Conservation (phyloP, 2,329 filamentous ascomycete genomes). For the Phoma sp. region DNA sequence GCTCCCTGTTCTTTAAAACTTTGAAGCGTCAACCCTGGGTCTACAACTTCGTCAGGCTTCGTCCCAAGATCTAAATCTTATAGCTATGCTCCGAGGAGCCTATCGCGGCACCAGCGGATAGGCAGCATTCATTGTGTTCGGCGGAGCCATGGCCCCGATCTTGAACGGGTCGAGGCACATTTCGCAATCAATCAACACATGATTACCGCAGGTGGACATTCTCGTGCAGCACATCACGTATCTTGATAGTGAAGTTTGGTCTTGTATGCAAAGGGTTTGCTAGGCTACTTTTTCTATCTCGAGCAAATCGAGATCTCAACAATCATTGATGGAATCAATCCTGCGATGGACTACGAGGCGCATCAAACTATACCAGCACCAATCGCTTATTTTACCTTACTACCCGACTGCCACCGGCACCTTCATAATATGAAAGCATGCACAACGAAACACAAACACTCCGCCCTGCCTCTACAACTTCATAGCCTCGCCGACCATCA, state of each 20-base stretch:
- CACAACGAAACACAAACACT: background rate
- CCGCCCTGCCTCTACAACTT: background rate
- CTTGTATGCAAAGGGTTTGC: background rate
- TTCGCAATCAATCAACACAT: background rate
- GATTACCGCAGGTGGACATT: background rate
- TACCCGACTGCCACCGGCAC: background rate
- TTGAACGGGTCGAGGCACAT: background rate
- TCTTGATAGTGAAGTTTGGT: background rate
- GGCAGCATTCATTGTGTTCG: background rate
- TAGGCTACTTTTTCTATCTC: background rate
- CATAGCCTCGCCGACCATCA: background rate
- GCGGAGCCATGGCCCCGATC: constrained; percentile 2
- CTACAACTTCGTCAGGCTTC: background rate
- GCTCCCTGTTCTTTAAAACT: background rate
- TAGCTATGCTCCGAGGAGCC: background rate
- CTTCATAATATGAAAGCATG: background rate
- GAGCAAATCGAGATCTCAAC: background rate
- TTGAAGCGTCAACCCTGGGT: background rate
- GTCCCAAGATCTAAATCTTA: background rate
- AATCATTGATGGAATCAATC: background rate
- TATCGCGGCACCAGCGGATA: background rate
- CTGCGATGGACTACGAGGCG: background rate
- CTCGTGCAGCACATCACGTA: background rate
- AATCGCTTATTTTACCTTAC: background rate
- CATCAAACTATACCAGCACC: background rate